Evolutionary conservation across 352 stramenopile species (phyloP), one percentile per base, ranked within the genome.

Genomic region (Blastocystis hominis): DNA sequence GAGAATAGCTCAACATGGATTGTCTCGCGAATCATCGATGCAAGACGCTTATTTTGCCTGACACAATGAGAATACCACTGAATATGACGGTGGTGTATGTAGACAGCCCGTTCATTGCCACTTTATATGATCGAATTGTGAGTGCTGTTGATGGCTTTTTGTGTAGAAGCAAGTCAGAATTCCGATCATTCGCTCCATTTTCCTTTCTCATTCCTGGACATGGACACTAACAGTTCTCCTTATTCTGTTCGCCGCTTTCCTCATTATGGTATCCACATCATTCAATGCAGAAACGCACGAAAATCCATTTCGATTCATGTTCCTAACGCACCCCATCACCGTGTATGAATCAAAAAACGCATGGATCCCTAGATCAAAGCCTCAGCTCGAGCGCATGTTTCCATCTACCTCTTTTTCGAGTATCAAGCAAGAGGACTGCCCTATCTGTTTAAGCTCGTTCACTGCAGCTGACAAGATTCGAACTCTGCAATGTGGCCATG

Each of bases 161-260:
- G n/a, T 69, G n/a, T 66, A 84, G 72, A 53, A 34, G 7, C n/a
- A 13, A 4, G 53, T 53, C 20, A 34, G 30, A 38, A 17, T 66
- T 5, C 72, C 72, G 6, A 38, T 84, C 3, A 47, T 84, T 53
- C 59, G 62, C 17, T 42, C 72, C 15, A 47, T 68, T 2, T 84
- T 24, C 55, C 44, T 84, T 36, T 50, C 72, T 30, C 30, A 61
- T 44, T 10, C 30, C 30, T 64, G 34, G 0, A 1, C 62, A 5
- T 64, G 30, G 10, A 53, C 62, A 13, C 68, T 38, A 30, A 47
- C 46, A 5, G 36, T 30, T 13, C 15, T 46, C 5, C 46, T 34
- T 64, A n/a, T 84, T 53, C 55, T 84, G 1, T 84, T 84, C 46
- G 24, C 68, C 54, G 24, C 62, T 9, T 84, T 84, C 46, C 50